A percentile compares a stretch with the other conserved stretches of the same genome.
phyloP scores from a whole-genome alignment of 2,329 filamentous ascomycete genomes.

The Venturia pyrina region DNA sequence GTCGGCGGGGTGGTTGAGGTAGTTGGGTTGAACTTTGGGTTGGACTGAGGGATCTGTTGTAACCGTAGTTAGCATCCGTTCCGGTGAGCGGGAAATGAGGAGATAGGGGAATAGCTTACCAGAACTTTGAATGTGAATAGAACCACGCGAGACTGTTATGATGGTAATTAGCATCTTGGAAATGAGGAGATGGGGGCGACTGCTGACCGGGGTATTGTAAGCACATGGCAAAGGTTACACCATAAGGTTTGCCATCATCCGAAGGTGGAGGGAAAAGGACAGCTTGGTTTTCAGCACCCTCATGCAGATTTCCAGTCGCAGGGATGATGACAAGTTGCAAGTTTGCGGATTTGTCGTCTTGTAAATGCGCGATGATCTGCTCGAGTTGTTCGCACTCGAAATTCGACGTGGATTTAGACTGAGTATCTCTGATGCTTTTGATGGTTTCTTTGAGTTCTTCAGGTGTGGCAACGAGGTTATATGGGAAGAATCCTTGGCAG shows the following conservation, averaged over 20 bases:
- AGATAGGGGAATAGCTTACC: conserved; percentile 18
- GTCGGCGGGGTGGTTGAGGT: conserved; percentile 22
- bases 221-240: conserved; percentile 5
- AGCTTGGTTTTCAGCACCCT: conserved; percentile 8
- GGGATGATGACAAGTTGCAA: not conserved
- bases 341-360: not conserved
- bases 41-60: conserved; percentile 13
- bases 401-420: not conserved
- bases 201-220: conserved; percentile 20
- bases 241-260: not conserved
- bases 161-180: too few relatives aligned
- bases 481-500: conserved; percentile 13
- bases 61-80: conserved; percentile 12
- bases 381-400: conserved; percentile 13
- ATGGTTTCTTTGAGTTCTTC: not conserved
- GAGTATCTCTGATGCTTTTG: not conserved
- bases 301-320: not conserved
- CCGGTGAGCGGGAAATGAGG: conserved; percentile 22
- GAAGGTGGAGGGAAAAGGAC: conserved; percentile 13
- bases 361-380: conserved; percentile 9
- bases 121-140: conserved; percentile 18
- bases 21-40: conserved; percentile 20
- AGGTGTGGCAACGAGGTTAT: not conserved
- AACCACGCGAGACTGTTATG: conserved; percentile 21
- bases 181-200: too few relatives aligned